Conservation (phyloP, 2,329 filamentous ascomycete species). For the Sclerotinia glacialis region DNA sequence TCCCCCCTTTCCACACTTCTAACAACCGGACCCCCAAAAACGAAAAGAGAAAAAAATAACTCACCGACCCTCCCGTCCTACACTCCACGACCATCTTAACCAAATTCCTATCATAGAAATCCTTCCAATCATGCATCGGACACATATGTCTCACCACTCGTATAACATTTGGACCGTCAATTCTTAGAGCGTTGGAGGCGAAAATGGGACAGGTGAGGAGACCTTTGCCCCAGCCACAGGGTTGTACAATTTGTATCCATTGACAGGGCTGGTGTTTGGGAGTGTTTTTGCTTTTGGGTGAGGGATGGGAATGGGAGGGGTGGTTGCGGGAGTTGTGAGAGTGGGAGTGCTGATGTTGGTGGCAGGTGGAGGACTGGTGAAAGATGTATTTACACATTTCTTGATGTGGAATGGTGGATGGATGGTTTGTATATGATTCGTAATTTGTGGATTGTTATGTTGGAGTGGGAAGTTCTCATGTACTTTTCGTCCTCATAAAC, state of each 20-base stretch:
- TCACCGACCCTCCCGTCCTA: constrained; percentile 11
- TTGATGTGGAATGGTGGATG: not conserved
- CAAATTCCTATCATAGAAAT: constrained; percentile 19
- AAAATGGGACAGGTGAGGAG: constrained; percentile 16
- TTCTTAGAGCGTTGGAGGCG: constrained; percentile 10
- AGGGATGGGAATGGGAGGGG: not conserved
- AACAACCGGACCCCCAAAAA: not conserved
- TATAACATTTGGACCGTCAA: constrained; percentile 14
- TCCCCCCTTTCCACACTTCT: too few relatives aligned
- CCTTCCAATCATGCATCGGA: not conserved
- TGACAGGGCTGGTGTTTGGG: constrained; percentile 7
- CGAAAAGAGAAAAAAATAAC: not conserved
- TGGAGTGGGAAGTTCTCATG: too few relatives aligned
- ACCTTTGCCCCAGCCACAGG: constrained; percentile 4
- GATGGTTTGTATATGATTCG: not conserved
- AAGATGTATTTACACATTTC: constrained; percentile 19
- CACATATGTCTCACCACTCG: not conserved
- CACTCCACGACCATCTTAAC: constrained; percentile 20
- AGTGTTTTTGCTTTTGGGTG: not conserved
- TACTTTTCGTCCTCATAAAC: not conserved
- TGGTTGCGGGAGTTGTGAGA: too few relatives aligned
- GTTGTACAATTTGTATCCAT: constrained; percentile 18
- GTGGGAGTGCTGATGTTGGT: not conserved
- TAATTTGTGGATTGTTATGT: not conserved
- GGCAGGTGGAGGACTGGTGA: constrained; percentile 12